Evolutionary conservation across 306 rosid species (phyloP).

Genomic region (Quercus parvula): DNA sequence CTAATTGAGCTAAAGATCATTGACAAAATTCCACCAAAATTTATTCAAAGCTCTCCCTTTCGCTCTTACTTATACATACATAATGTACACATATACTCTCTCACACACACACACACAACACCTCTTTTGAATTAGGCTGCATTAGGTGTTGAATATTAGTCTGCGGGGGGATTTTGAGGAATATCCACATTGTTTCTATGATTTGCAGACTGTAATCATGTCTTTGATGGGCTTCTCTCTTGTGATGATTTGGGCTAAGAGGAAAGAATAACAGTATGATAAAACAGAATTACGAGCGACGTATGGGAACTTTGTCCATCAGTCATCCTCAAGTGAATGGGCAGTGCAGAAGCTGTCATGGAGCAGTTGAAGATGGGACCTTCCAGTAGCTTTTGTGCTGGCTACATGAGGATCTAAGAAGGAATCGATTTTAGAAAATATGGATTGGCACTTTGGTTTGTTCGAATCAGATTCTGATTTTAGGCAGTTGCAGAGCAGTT

Average conservation of each 20-base stretch:
- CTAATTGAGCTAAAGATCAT: too few species aligned
- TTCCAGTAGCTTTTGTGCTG: background rate
- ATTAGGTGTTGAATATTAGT: background rate
- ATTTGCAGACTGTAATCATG: constrained; percentile 86
- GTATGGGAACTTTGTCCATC: constrained; percentile 12
- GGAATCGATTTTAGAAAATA: background rate
- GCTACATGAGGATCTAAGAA: background rate
- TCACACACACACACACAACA: too few species aligned
- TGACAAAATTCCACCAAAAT: background rate
- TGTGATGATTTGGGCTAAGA: constrained; percentile 75
- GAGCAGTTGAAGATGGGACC: constrained; percentile 2
- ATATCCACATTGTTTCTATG: constrained; percentile 1
- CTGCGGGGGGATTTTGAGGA: constrained; percentile 3
- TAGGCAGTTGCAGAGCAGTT: background rate
- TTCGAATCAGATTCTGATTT: background rate
- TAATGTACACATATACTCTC: too few species aligned
- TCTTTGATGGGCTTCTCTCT: constrained; percentile 97
- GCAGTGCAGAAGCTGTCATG: background rate
- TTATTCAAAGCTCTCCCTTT: background rate
- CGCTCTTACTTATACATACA: too few species aligned
- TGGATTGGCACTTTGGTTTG: background rate
- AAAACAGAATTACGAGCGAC: constrained; percentile 9
- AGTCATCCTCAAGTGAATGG: background rate
- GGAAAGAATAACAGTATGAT: constrained; percentile 31
- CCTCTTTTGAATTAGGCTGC: background rate